phyloP scores from a whole-genome alignment of 495 filamentous ascomycete genomes.

The Annulohypoxylon nitens region DNA sequence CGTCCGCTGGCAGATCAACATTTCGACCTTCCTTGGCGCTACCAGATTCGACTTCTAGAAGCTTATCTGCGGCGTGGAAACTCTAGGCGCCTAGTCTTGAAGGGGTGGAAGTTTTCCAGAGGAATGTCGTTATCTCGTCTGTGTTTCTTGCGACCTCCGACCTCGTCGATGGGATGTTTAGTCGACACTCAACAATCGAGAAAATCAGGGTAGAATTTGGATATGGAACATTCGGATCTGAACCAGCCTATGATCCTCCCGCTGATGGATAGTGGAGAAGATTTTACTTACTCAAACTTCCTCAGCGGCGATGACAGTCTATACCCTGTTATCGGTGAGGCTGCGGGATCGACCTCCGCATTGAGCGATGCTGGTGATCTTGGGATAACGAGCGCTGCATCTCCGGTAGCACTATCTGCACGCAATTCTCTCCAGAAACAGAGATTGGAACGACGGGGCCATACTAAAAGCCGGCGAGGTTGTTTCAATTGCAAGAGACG shows the following conservation, averaged over 20 bases:
- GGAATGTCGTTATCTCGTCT: neutral
- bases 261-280: conserved; percentile 38
- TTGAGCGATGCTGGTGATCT: conserved; percentile 25
- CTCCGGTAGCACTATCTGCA: conserved; percentile 18
- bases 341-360: conserved; percentile 34
- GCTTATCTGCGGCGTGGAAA: neutral
- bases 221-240: conserved; percentile 45
- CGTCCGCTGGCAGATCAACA: conserved; percentile 26
- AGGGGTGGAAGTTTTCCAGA: conserved; percentile 2
- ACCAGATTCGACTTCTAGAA: conserved; percentile 1
- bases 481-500: conserved; percentile 75
- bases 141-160: conserved; percentile 1
- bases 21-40: conserved; percentile 19
- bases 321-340: conserved; percentile 52
- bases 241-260: conserved; percentile 43
- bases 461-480: conserved; percentile 73
- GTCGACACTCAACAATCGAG: neutral
- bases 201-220: conserved; percentile 12
- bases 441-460: conserved; percentile 61
- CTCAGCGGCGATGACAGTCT: conserved; percentile 49
- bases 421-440: conserved; percentile 40
- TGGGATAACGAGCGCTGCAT: conserved; percentile 18
- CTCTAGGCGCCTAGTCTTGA: neutral
- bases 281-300: conserved; percentile 53
- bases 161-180: conserved; percentile 10